phyloP scores from a whole-genome alignment of 352 stramenopile genomes.

The Phytophthora constricta region DNA sequence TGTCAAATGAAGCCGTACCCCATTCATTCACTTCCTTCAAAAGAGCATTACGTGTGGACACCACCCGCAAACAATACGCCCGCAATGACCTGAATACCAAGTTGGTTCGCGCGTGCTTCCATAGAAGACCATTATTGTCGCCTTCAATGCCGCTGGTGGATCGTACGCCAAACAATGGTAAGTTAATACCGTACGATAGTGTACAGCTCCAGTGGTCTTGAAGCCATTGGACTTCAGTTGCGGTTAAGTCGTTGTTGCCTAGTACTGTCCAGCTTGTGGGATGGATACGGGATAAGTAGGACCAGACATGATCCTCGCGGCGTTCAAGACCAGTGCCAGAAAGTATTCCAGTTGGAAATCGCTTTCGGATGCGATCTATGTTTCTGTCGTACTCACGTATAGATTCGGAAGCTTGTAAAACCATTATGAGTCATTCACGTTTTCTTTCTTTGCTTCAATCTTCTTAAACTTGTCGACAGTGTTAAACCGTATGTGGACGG shows the following conservation, averaged over 20 bases:
- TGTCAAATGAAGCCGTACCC: too few species aligned
- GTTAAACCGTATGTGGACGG: slow-evolving; percentile 17
- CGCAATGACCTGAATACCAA: neutral
- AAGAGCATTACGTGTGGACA: too few species aligned
- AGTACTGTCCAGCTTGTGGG: slow-evolving; percentile 9
- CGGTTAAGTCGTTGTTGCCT: neutral
- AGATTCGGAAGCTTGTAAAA: neutral
- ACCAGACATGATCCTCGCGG: slow-evolving; percentile 5
- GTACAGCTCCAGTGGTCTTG: too few species aligned
- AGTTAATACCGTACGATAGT: neutral
- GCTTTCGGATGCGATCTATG: neutral
- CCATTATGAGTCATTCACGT: slow-evolving; percentile 5
- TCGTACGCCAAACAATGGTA: slow-evolving; percentile 11
- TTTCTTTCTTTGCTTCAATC: neutral
- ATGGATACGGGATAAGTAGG: slow-evolving; percentile 11
- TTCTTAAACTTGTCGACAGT: slow-evolving; percentile 17
- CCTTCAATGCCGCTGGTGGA: slow-evolving; percentile 11
- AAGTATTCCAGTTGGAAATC: neutral
- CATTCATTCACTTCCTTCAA: neutral
- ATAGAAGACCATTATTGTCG: slow-evolving; percentile 14
- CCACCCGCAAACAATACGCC: too few species aligned
- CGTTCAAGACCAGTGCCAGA: neutral
- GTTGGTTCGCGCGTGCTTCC: neutral
- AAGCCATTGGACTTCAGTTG: neutral
- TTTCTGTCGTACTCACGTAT: neutral